Base-by-base conservation (phyloP, 441 rosid genomes). In the Hura crepitans region DNA sequence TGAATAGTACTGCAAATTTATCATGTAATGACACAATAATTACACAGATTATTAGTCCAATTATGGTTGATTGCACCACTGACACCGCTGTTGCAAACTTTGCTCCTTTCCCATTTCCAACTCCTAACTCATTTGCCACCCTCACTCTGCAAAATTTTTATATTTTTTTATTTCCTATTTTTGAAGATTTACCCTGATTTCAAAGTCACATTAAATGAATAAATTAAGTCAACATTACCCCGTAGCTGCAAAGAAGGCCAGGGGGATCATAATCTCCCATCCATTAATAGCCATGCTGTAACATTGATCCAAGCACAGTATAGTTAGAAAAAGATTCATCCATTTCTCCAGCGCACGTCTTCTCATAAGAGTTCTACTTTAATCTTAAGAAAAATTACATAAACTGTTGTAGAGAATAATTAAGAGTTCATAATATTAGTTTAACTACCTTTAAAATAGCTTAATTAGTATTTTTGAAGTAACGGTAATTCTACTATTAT, bases 251-350 rank as follows among this genome's bases (percentile, higher is more conserved):
- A 88, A 77, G 72, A 91, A 89, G 50, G 89, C 90, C 17, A 89
- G 17, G 23, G 91, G 97, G 74, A 91, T 84, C 97, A 89, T 91
- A 73, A 86, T 66, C 71, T 87, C 86, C 90, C 89, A 85, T n/a
- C 95, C 93, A 62, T 82, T 89, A 11, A 91, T 82, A 31, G 78
- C 78, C 93, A 89, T 85, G 80, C 95, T 91, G 84, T 72, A 31
- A 54, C 28, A 62, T 62, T 35, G 39, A 35, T 35, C 7, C 39
- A 35, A 35, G 39, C 39, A 35, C 3, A 35, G 39, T 8, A 2
- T 35, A 35, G 7, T 35, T 35, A 35, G 39, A 35, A 35, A 35
- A 35, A 35, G 39, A 4, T 35, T 35, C 39, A 35, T 8, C 7
- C 7, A 35, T 35, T 35, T 35, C 6, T 35, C 39, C 37, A 33